A percentile compares a stretch with the other conserved stretches of the same genome.
Evolutionary conservation across 2,329 filamentous ascomycete species (phyloP).

Genomic region (Dactylellina drechsleri): DNA sequence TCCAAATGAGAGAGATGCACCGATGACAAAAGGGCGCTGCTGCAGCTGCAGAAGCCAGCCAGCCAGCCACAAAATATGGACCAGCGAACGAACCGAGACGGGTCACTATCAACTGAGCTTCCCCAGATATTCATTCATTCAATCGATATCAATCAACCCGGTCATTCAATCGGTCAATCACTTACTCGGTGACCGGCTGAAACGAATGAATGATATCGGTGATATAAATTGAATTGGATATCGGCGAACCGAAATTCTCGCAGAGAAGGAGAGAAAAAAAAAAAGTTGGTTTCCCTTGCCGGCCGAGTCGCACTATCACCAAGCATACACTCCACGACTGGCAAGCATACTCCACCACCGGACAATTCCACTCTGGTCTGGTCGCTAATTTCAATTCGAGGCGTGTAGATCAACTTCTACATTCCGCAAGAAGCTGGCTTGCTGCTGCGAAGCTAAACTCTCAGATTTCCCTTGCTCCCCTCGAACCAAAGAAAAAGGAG

Average conservation of each 20-base stretch:
- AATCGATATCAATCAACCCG: background rate
- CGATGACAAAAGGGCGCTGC: constrained; percentile 35
- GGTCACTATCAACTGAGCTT: background rate
- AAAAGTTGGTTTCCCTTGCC: background rate
- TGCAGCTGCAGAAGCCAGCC: constrained; percentile 1
- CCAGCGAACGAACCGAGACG: background rate
- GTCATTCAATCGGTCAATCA: background rate
- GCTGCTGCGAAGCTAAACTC: background rate
- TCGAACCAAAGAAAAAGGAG: constrained; percentile 31
- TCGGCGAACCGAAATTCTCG: no score
- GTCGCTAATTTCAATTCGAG: constrained; percentile 40
- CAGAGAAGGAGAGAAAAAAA: no score
- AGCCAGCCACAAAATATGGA: constrained; percentile 14
- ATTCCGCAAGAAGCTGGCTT: background rate
- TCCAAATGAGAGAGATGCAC: constrained; percentile 13
- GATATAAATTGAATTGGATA: no score
- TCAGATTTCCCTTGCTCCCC: background rate
- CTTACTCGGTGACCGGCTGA: no score
- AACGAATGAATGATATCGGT: no score
- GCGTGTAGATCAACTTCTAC: no score
- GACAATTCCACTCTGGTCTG: background rate
- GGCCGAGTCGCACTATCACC: background rate
- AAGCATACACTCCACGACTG: no score
- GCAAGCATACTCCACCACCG: background rate
- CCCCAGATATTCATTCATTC: background rate